Evolutionary conservation across 768 basidiomycete species (phyloP).

Genomic region (Termitomyces sp.): DNA sequence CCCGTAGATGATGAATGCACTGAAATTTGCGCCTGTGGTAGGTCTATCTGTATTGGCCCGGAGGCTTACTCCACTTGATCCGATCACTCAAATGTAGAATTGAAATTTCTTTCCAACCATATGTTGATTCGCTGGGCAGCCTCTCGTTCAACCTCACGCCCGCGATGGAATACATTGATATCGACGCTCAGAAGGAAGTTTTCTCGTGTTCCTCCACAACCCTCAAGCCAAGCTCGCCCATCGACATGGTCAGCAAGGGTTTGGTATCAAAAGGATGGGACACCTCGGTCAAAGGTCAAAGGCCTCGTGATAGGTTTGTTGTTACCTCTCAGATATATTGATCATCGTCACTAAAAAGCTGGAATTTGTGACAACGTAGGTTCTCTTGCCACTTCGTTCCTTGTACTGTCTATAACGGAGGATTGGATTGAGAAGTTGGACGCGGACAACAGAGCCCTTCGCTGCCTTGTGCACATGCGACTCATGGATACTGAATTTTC

Average conservation of each 20-base stretch:
- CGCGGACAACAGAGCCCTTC: neutral
- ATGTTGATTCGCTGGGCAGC: constrained; percentile 26
- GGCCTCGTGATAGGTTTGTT: constrained; percentile 24
- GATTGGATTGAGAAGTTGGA: neutral
- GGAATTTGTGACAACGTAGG: neutral
- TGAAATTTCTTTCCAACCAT: neutral
- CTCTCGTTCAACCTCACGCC: constrained; percentile 18
- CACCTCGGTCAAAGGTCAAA: constrained; percentile 27
- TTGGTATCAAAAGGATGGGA: constrained; percentile 29
- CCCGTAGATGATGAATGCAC: too few species aligned
- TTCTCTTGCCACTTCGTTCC: neutral
- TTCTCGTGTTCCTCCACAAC: neutral
- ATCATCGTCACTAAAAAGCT: neutral
- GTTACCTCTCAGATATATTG: neutral
- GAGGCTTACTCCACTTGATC: too few species aligned
- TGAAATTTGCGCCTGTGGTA: too few species aligned
- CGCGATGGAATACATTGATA: constrained; percentile 14
- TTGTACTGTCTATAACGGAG: neutral
- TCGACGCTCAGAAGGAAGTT: constrained; percentile 4
- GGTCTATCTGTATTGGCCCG: too few species aligned
- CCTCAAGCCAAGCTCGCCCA: constrained; percentile 13
- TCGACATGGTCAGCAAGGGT: constrained; percentile 20
- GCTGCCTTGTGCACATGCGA: constrained; percentile 22
- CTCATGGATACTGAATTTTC: constrained; percentile 21
- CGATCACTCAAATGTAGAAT: neutral